Percentiles rank a stretch among this genome's conserved stretches.
phyloP scores from a whole-genome alignment of 1,139 yeast species.

The Eremothecium cymbalariae region DNA sequence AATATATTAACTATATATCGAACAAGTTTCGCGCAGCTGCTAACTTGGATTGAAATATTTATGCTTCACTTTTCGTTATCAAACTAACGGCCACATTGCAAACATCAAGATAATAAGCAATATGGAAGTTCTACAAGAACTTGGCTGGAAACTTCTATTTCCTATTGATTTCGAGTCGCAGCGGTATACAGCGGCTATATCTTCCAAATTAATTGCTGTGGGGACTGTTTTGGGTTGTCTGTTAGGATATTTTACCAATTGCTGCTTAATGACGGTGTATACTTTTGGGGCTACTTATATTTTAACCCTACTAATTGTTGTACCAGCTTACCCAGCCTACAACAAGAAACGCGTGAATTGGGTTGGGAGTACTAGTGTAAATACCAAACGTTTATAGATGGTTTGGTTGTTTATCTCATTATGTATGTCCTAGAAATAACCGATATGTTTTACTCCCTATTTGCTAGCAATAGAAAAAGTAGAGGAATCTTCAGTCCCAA shows the following conservation, averaged over 20 bases:
- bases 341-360: slow-evolving; percentile 22
- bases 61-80: no score
- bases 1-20: no score
- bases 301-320: slow-evolving; percentile 16
- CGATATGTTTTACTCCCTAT: no score
- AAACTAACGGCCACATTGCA: no score
- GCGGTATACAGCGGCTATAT: slow-evolving; percentile 13
- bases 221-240: slow-evolving; percentile 21
- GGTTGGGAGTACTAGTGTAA: slow-evolving; percentile 14
- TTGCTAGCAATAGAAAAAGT: no score
- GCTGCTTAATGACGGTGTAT: slow-evolving; percentile 16
- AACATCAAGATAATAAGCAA: slow-evolving; percentile 13
- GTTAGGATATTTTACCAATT: slow-evolving; percentile 23
- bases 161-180: slow-evolving; percentile 30
- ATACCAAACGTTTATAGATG: slow-evolving; percentile 3
- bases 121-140: slow-evolving; percentile 21
- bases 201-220: slow-evolving; percentile 13
- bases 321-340: slow-evolving; percentile 28
- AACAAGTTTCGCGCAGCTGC: no score
- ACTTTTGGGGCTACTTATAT: slow-evolving; percentile 16
- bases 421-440: no score
- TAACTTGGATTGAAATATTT: no score
- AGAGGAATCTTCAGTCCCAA: no score
- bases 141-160: slow-evolving; percentile 20
- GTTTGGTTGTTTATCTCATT: no score